These are phyloP conservation scores for Camelina sativa DNA, from an alignment of 345 rosid genomes.

Conservation along the genomic window DNA sequence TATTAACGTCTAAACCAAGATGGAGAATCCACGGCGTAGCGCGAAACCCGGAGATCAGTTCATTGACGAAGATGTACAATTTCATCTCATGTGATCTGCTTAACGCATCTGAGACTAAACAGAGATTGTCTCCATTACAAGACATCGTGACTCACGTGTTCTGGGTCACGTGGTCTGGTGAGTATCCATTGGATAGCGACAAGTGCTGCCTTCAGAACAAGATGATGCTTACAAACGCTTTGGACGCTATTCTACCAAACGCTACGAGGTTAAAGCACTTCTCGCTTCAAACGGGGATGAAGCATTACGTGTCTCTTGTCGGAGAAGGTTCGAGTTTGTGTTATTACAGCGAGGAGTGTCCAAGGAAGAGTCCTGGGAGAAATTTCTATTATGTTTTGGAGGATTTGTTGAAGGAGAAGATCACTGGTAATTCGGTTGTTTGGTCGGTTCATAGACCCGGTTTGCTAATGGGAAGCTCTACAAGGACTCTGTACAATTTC, in stretches of 20 bases:
- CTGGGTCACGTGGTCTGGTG: conserved; percentile 85
- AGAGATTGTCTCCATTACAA: conserved; percentile 50
- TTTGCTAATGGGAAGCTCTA: conserved; percentile 72
- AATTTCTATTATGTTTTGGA: conserved; percentile 79
- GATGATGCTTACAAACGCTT: conserved; percentile 68
- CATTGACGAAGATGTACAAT: conserved; percentile 49
- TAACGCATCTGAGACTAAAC: conserved; percentile 56
- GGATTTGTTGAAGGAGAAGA: conserved; percentile 67
- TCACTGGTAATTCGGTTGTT: conserved; percentile 47
- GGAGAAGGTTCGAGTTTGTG: conserved; percentile 27
- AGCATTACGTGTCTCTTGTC: conserved; percentile 66
- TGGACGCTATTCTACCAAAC: conserved; percentile 60
- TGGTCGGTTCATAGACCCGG: conserved; percentile 94
- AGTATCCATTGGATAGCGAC: conserved; percentile 58
- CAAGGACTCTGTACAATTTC: conserved; percentile 65
- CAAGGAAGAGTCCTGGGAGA: conserved; percentile 45
- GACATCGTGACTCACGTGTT: conserved; percentile 73
- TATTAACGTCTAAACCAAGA: conserved; percentile 50
- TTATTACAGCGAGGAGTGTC: conserved; percentile 64
- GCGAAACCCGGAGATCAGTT: conserved; percentile 55
- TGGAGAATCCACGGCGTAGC: conserved; percentile 92
- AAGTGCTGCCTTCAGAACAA: conserved; percentile 74
- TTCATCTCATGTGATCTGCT: conserved; percentile 84
- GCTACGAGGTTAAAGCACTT: conserved; percentile 66
- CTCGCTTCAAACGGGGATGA: conserved; percentile 87